Percentiles rank a stretch among this genome's conserved stretches.
Conservation (phyloP, 208 protist genomes). For the Naegleria fowleri region DNA sequence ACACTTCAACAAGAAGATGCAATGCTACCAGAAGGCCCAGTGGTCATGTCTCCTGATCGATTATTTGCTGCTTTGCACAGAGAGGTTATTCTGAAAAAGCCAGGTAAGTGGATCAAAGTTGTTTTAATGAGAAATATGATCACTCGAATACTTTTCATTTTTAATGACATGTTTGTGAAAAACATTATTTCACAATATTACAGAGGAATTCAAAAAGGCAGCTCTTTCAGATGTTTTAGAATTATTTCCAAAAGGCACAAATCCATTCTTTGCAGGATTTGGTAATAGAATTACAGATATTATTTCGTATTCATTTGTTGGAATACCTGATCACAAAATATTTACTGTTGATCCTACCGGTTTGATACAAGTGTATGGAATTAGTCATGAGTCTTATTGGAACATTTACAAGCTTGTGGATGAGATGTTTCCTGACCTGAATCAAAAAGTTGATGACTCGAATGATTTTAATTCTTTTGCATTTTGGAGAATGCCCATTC, state of each 20-base stretch:
- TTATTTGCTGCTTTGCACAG: constrained; percentile 76
- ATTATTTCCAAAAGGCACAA: constrained; percentile 58
- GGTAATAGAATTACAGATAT: constrained; percentile 78
- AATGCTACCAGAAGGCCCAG: constrained; percentile 67
- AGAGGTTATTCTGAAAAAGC: constrained; percentile 72
- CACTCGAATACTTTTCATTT: no score
- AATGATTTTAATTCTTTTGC: neutral
- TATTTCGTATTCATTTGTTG: constrained; percentile 67
- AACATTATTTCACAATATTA: no score
- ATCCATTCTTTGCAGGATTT: constrained; percentile 81
- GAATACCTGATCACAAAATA: constrained; percentile 67
- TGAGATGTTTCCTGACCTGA: neutral
- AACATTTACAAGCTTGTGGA: neutral
- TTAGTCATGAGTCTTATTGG: neutral
- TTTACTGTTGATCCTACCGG: constrained; percentile 66
- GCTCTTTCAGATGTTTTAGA: constrained; percentile 60
- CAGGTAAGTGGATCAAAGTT: neutral
- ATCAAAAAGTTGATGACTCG: neutral
- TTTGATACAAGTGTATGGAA: neutral
- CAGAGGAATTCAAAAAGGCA: constrained; percentile 81
- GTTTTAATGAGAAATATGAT: no score
- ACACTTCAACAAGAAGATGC: constrained; percentile 61
- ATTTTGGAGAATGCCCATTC: neutral
- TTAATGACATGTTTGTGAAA: no score
- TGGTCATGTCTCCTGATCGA: constrained; percentile 70